Base-by-base conservation (phyloP, 2,329 filamentous ascomycete genomes). In the Fusarium musae region DNA sequence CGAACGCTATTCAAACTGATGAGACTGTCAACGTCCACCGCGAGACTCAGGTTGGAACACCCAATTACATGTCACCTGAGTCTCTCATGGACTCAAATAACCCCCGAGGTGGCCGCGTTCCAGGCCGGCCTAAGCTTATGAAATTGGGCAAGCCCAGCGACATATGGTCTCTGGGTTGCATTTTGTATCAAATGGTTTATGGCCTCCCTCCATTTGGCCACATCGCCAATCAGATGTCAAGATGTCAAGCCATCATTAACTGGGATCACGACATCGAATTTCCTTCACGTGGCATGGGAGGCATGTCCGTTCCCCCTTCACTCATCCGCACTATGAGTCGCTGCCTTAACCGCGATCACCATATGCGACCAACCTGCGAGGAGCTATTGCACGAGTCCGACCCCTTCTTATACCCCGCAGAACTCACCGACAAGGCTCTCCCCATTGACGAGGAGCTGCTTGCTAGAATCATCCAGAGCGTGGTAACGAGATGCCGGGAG, bases 21-120 rank as follows among this genome's bases (percentile, higher is more conserved):
- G 91, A 98, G 83, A 99, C 96, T 0, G 93, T 98, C 82, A 99
- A 99, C 76, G 95, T 99, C 16, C 96, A 99, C 83, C 93, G 96
- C 65, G 96, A 99, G 80, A 93, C 92, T 16, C 95, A 98, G 83
- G 92, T 98, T 71, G 96, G 97, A 63, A 99, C 96, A 1, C 95
- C 96, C 7, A 99, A 97, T 82, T 99, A 98, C 85, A 99, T 99
- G 96, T 97, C 94, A 2, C 96, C 96, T 0, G 96, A 99, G 83
- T 95, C 93, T 5, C 88, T 99, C 54, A 91, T 97, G 80, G 96
- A 98, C 82, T 93, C 91, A 32, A 97, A 97, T 75, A 92, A 91
- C 60, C 81, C 86, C 23, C 83, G 85, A 63, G 90, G 86, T 66
- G 77, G 84, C 63, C 73, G 84, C 13, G 70, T 82, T 5, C 80